A percentile compares a stretch with the other conserved stretches of the same genome.
Evolutionary conservation across 1,139 yeast species (phyloP).

Genomic region (Lodderomyces orthopsilosis): DNA sequence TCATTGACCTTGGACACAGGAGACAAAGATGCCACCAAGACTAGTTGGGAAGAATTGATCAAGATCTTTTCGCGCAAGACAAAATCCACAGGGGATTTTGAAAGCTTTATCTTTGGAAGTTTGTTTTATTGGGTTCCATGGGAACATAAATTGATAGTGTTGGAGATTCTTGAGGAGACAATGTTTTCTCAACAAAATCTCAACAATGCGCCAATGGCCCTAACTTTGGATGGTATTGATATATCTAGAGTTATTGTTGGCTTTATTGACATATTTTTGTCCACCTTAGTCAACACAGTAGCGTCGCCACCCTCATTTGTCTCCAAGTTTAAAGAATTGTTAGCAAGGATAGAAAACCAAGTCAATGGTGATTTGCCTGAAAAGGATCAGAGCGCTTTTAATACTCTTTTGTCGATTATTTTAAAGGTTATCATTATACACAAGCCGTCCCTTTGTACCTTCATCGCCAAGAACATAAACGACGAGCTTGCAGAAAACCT

Average conservation of each 20-base stretch:
- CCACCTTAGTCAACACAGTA: slow-evolving; percentile 24
- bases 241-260: slow-evolving; percentile 32
- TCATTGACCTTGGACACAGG: neutral
- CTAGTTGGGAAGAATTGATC: slow-evolving; percentile 27
- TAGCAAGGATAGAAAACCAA: slow-evolving; percentile 18
- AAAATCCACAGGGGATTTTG: slow-evolving; percentile 17
- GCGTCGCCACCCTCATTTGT: slow-evolving; percentile 20
- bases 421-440: slow-evolving; percentile 62
- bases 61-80: slow-evolving; percentile 42
- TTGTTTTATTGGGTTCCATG: slow-evolving; percentile 32
- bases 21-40: slow-evolving; percentile 3
- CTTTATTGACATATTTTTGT: slow-evolving; percentile 39
- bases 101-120: slow-evolving; percentile 31
- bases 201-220: slow-evolving; percentile 1
- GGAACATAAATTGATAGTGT: slow-evolving; percentile 27
- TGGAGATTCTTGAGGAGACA: slow-evolving; percentile 28
- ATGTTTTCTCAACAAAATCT: slow-evolving; percentile 12
- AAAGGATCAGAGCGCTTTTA: slow-evolving; percentile 7
- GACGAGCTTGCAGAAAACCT: slow-evolving; percentile 30
- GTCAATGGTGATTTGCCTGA: slow-evolving; percentile 12
- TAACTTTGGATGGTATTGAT: slow-evolving; percentile 1
- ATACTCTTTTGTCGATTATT: slow-evolving; percentile 37
- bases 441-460: slow-evolving; percentile 37
- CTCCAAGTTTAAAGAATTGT: slow-evolving; percentile 19
- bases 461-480: slow-evolving; percentile 30